Evolutionary conservation across 768 basidiomycete species (phyloP).

Genomic region (Agrocybe praecox): DNA sequence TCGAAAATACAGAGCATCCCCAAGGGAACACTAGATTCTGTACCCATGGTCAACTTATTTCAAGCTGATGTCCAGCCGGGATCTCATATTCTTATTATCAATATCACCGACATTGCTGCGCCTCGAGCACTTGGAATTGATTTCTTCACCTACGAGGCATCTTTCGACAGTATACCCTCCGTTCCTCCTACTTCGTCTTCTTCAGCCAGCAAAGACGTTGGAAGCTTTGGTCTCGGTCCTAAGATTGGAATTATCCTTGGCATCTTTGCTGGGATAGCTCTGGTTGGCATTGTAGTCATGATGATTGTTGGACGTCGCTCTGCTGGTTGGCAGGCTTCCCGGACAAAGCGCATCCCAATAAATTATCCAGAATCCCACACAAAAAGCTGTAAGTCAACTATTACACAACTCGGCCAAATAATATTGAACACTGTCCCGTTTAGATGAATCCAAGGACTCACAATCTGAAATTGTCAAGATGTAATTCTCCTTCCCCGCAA

Average conservation of each 20-base stretch:
- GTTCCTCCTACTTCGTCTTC: constrained; percentile 4
- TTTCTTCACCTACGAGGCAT: constrained; percentile 40
- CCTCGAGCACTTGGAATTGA: constrained; percentile 38
- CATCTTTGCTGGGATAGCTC: not conserved
- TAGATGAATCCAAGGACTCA: too few relatives aligned
- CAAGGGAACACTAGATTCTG: constrained; percentile 25
- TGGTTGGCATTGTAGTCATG: not conserved
- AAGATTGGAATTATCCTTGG: constrained; percentile 21
- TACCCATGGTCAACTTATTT: constrained; percentile 38
- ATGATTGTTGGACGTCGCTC: not conserved
- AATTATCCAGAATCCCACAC: too few relatives aligned
- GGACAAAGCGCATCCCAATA: too few relatives aligned
- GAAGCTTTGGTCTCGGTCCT: constrained; percentile 2
- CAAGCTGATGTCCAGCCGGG: constrained; percentile 34
- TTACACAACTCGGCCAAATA: too few relatives aligned
- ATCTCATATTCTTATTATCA: constrained; percentile 37
- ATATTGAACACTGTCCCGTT: too few relatives aligned
- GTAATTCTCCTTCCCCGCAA: too few relatives aligned
- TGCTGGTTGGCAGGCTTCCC: not conserved
- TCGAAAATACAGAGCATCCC: constrained; percentile 25
- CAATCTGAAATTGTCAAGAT: too few relatives aligned
- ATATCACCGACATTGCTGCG: constrained; percentile 34
- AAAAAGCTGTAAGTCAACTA: too few relatives aligned
- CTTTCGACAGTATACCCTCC: constrained; percentile 24
- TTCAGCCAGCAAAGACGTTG: not conserved